Evolutionary conservation across 73 alveolate species (phyloP).

Genomic region (Paramecium sexaurelia): DNA sequence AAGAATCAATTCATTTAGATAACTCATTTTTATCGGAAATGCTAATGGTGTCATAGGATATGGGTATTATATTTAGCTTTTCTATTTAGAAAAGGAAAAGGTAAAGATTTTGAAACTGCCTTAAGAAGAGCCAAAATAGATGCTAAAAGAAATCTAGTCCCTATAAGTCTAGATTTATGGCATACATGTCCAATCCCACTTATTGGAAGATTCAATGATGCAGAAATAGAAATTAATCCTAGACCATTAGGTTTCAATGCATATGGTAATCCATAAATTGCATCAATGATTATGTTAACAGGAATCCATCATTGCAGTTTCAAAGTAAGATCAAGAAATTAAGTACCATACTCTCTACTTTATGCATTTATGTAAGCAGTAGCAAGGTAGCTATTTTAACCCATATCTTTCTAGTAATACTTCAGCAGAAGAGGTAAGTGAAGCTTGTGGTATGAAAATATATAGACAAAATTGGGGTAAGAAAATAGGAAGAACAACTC

Average conservation of each 20-base stretch:
- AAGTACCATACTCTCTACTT: constrained; percentile 72
- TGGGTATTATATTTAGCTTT: constrained; percentile 56
- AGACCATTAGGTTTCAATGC: constrained; percentile 74
- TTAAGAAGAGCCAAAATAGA: constrained; percentile 72
- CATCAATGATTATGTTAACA: constrained; percentile 77
- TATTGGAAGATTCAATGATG: constrained; percentile 77
- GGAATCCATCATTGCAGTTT: constrained; percentile 84
- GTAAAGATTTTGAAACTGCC: constrained; percentile 82
- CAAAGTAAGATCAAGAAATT: constrained; percentile 74
- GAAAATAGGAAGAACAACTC: constrained; percentile 8
- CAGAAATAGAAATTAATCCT: constrained; percentile 72
- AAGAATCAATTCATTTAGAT: constrained; percentile 80
- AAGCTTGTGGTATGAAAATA: constrained; percentile 71
- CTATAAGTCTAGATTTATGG: constrained; percentile 64
- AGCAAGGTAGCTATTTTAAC: background rate
- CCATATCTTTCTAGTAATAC: constrained; percentile 1
- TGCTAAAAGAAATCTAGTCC: constrained; percentile 70
- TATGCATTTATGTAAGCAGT: constrained; percentile 78
- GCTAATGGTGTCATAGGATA: constrained; percentile 79
- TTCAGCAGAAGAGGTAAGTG: constrained; percentile 69
- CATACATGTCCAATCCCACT: constrained; percentile 69
- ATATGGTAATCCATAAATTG: constrained; percentile 79
- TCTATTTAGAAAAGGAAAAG: constrained; percentile 75
- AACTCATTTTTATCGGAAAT: constrained; percentile 80
- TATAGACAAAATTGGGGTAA: constrained; percentile 69